Percentiles rank a stretch among this genome's conserved stretches.
Evolutionary conservation across 306 rosid species (phyloP).

Genomic region (Mimosa pudica): DNA sequence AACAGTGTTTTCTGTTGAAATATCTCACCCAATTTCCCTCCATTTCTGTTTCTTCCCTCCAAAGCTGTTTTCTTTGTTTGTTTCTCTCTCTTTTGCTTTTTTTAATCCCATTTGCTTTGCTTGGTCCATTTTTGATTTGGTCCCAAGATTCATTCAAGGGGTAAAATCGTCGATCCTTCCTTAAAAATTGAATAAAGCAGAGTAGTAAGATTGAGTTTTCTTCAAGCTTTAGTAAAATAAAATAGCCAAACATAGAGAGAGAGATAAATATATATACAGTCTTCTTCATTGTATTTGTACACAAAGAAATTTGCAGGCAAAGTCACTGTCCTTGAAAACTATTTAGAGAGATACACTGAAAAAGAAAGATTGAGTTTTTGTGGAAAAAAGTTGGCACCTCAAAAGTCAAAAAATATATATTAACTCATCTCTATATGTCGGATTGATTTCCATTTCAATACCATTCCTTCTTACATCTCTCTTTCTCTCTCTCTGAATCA

Average conservation of each 20-base stretch:
- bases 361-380: conserved; percentile 38
- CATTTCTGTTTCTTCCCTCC: conserved; percentile 14
- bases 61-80: not conserved
- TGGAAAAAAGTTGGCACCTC: conserved; percentile 46
- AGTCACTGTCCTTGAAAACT: conserved; percentile 37
- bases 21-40: not conserved
- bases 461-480: conserved; percentile 36
- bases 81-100: no score
- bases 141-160: conserved; percentile 45
- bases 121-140: conserved; percentile 38
- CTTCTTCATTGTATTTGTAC: conserved; percentile 20
- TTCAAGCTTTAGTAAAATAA: conserved; percentile 49
- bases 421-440: conserved; percentile 40
- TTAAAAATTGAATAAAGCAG: conserved; percentile 43
- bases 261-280: not conserved
- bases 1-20: conserved; percentile 14
- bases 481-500: not conserved
- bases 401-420: conserved; percentile 45
- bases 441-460: conserved; percentile 38
- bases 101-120: not conserved
- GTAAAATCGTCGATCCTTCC: conserved; percentile 37
- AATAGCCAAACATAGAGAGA: not conserved
- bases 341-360: conserved; percentile 17
- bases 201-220: conserved; percentile 52
- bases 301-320: conserved; percentile 29